phyloP scores from a whole-genome alignment of 192 early-diverging fungal species.

The Coemansia sp. region DNA sequence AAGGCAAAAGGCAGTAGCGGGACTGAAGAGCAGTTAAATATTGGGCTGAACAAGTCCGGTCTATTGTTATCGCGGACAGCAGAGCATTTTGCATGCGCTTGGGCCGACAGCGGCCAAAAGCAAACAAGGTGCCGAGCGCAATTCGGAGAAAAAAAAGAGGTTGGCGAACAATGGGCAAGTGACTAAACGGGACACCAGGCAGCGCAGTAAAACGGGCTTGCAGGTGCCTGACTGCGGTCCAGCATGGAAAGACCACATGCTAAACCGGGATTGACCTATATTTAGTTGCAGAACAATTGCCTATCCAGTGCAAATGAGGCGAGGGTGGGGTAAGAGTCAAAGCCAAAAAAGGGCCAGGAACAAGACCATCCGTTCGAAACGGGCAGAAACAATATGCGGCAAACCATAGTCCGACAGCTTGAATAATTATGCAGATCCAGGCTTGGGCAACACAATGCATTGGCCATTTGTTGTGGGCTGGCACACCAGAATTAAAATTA shows the following conservation, averaged over 20 bases:
- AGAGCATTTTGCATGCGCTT: not conserved
- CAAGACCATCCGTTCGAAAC: not conserved
- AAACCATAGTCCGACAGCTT: not conserved
- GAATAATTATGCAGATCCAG: not conserved
- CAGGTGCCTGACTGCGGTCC: not conserved
- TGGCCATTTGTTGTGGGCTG: not conserved
- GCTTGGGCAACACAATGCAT: not conserved
- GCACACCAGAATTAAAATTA: not conserved
- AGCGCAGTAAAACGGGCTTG: not conserved
- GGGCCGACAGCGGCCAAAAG: not conserved
- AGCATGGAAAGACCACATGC: not conserved
- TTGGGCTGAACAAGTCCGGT: not conserved
- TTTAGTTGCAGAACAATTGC: not conserved
- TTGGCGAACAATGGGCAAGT: not conserved
- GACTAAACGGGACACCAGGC: not conserved
- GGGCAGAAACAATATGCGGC: not conserved
- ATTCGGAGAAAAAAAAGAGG: not conserved
- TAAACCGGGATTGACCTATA: not conserved
- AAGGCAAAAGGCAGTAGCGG: not conserved
- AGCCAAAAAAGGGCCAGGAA: not conserved
- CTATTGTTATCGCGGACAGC: not conserved
- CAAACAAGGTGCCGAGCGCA: not conserved
- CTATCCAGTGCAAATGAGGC: not conserved
- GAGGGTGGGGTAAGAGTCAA: not conserved
- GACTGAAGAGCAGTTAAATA: not conserved